Percentiles rank a stretch among this genome's conserved stretches.
Evolutionary conservation across 176 grass and related monocot species (phyloP).

Genomic region (Olyra latifolia): DNA sequence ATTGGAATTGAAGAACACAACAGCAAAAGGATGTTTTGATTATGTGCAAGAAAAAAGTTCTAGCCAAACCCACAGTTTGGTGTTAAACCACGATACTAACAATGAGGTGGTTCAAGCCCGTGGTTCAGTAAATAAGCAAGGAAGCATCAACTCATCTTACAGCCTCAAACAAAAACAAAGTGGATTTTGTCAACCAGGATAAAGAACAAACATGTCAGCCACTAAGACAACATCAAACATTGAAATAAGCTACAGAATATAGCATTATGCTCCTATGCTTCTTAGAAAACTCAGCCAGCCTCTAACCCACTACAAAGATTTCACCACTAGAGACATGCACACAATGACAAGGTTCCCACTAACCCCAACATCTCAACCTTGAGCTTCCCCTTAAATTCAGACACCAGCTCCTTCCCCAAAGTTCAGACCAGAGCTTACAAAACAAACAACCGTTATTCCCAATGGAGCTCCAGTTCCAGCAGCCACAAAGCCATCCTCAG

Average conservation of each 20-base stretch:
- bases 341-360: constrained; percentile 43
- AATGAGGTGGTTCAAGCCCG: not conserved
- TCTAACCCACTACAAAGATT: constrained; percentile 36
- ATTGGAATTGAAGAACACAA: not conserved
- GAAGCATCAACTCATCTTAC: constrained; percentile 12
- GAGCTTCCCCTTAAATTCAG: constrained; percentile 46
- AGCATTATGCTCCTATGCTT: constrained; percentile 8
- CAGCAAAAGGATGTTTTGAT: not conserved
- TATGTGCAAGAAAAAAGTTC: not conserved
- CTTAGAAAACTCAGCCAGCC: constrained; percentile 57
- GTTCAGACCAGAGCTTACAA: not conserved
- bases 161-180: constrained; percentile 27
- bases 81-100: not conserved
- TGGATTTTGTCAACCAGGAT: constrained; percentile 7
- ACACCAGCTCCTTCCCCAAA: not conserved
- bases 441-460: not conserved
- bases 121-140: not conserved
- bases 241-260: constrained; percentile 29
- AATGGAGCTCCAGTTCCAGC: constrained; percentile 71
- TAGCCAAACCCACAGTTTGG: not conserved
- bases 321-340: constrained; percentile 31
- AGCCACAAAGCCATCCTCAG: constrained; percentile 36
- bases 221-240: constrained; percentile 62
- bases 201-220: constrained; percentile 51
- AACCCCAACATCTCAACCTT: not conserved